Evolutionary conservation across 306 rosid genomes (phyloP).

Genomic region (Casuarina equisetifolia): DNA sequence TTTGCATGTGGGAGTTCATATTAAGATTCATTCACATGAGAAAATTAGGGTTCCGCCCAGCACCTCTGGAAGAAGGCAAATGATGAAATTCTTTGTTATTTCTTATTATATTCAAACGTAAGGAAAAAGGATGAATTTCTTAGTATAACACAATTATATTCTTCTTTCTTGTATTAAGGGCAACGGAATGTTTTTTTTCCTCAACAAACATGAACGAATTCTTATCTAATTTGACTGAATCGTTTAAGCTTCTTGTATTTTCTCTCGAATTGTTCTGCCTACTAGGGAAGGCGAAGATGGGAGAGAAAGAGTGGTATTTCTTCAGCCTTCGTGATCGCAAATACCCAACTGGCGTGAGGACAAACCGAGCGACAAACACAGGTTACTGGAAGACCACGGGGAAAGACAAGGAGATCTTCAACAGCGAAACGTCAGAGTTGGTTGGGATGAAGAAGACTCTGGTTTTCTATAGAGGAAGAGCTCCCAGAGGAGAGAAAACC

Average conservation of each 20-base stretch:
- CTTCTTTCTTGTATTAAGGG: conserved; percentile 29
- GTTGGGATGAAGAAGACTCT: conserved; percentile 95
- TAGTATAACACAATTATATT: conserved; percentile 8
- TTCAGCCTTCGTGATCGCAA: conserved; percentile 88
- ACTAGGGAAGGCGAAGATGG: conserved; percentile 92
- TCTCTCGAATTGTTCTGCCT: conserved; percentile 2
- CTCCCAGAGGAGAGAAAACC: conserved; percentile 89
- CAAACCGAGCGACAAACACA: conserved; percentile 83
- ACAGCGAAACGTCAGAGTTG: conserved; percentile 59
- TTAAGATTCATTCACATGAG: neutral
- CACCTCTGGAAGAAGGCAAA: neutral
- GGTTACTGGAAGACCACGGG: conserved; percentile 99
- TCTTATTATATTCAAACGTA: neutral
- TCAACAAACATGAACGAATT: conserved; percentile 18
- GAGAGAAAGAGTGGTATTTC: conserved; percentile 92
- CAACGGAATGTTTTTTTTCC: conserved; percentile 9
- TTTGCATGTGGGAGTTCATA: neutral
- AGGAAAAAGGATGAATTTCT: neutral
- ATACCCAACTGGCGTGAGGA: conserved; percentile 91
- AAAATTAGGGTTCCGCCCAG: conserved; percentile 7
- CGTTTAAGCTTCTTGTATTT: neutral
- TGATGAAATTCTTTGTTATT: conserved; percentile 26
- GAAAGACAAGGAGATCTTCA: conserved; percentile 79
- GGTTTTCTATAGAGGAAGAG: conserved; percentile 94
- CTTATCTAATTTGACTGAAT: neutral